phyloP scores from a whole-genome alignment of 2,329 filamentous ascomycete genomes.

The Rasamsonia emersonii region DNA sequence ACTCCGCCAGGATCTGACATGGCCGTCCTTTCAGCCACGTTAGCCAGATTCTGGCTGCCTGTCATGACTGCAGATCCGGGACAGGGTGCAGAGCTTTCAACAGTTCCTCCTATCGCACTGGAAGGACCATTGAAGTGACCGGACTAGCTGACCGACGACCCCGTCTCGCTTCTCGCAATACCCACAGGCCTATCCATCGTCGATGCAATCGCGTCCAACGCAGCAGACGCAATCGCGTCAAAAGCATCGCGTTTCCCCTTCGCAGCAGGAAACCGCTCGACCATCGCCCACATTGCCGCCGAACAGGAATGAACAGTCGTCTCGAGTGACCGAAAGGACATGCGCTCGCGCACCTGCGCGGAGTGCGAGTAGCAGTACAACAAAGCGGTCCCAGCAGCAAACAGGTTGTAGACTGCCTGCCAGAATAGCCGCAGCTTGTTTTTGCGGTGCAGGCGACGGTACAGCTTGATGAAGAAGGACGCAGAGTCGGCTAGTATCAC shows the following conservation, averaged over 20 bases:
- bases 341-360: background rate
- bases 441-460: background rate
- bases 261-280: constrained; percentile 14
- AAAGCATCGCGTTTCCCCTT: constrained; percentile 14
- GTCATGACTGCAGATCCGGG: no score
- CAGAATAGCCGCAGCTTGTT: constrained; percentile 1
- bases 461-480: background rate
- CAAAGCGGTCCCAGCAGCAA: background rate
- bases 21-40: no score
- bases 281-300: constrained; percentile 15
- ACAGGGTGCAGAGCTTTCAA: no score
- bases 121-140: no score
- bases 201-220: constrained; percentile 2
- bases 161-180: no score
- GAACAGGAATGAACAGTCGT: constrained; percentile 8
- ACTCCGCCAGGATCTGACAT: no score
- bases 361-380: constrained; percentile 3
- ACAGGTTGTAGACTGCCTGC: constrained; percentile 1
- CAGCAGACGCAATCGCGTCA: constrained; percentile 6
- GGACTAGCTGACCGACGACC: no score
- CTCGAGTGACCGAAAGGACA: background rate
- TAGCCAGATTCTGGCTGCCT: no score
- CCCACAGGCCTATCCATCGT: background rate
- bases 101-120: no score
- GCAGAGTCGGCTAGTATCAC: background rate